Percentiles rank a stretch among this genome's conserved stretches.
phyloP scores from a whole-genome alignment of 495 filamentous ascomycete genomes.

The Lineolata rhizophorae region DNA sequence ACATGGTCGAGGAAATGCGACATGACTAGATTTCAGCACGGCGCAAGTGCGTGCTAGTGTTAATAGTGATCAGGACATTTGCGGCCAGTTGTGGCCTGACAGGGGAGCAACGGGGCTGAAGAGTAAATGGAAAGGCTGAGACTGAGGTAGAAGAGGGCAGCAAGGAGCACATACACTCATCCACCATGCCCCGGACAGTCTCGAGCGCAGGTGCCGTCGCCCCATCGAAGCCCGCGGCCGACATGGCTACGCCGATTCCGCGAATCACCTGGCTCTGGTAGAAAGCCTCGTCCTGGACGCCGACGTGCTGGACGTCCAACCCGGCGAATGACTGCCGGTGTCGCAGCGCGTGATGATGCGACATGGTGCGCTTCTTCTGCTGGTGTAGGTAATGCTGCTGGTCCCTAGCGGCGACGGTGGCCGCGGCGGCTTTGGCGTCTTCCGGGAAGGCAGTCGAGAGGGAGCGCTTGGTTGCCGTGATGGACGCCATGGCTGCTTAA shows the following conservation, averaged over 20 bases:
- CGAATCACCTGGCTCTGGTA: constrained; percentile 27
- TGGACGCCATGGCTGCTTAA: neutral
- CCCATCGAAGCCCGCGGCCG: constrained; percentile 32
- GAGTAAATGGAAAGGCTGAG: too few relatives aligned
- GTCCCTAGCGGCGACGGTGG: neutral
- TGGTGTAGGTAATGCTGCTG: constrained; percentile 1
- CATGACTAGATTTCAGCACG: constrained; percentile 27
- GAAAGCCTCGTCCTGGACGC: constrained; percentile 14
- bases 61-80: too few relatives aligned
- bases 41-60: neutral
- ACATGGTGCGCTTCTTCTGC: too few relatives aligned
- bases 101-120: too few relatives aligned
- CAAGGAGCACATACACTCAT: constrained; percentile 48
- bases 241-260: constrained; percentile 30
- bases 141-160: too few relatives aligned
- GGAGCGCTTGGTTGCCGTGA: neutral
- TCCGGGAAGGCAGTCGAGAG: neutral
- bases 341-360: constrained; percentile 6
- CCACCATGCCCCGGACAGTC: constrained; percentile 29
- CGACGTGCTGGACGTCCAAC: constrained; percentile 23
- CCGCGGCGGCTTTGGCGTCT: neutral
- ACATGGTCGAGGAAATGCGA: constrained; percentile 30
- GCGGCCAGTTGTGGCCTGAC: too few relatives aligned
- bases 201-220: constrained; percentile 36
- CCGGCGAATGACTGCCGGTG: constrained; percentile 14